Percentiles rank a stretch among this genome's conserved stretches.
phyloP scores from a whole-genome alignment of 2,329 filamentous ascomycete genomes.

The Fusarium sp. region DNA sequence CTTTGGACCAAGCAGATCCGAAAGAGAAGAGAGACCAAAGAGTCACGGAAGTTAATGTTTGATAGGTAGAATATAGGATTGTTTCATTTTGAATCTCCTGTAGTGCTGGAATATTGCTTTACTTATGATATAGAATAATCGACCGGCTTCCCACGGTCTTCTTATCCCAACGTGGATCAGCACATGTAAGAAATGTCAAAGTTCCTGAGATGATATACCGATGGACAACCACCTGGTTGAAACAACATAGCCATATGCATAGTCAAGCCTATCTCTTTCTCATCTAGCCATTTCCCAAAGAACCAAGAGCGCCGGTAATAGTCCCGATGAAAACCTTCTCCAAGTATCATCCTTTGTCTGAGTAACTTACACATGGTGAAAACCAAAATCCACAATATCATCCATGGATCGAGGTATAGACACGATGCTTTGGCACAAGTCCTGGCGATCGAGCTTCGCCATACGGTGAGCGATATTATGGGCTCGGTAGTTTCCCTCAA shows the following conservation, averaged over 20 bases:
- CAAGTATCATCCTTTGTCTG: not conserved
- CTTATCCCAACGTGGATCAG: not conserved
- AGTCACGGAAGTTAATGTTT: slow-evolving; percentile 10
- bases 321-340: not conserved
- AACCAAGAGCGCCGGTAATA: not conserved
- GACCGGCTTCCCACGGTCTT: not conserved
- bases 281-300: not conserved
- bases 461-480: not conserved
- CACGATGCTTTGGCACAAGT: not conserved
- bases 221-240: not conserved
- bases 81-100: not conserved
- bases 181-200: not conserved
- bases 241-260: not conserved
- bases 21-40: slow-evolving; percentile 2
- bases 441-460: not conserved
- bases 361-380: not conserved
- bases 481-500: slow-evolving; percentile 1
- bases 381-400: not conserved
- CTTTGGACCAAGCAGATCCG: not conserved
- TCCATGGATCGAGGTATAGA: not conserved
- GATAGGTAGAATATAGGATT: not conserved
- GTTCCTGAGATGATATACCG: not conserved
- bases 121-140: too few species aligned
- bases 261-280: not conserved
- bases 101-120: not conserved